Percentiles rank a stretch among this genome's conserved stretches.
phyloP scores from a whole-genome alignment of 202 grass and related monocot genomes.

The Brachypodium distachyon region DNA sequence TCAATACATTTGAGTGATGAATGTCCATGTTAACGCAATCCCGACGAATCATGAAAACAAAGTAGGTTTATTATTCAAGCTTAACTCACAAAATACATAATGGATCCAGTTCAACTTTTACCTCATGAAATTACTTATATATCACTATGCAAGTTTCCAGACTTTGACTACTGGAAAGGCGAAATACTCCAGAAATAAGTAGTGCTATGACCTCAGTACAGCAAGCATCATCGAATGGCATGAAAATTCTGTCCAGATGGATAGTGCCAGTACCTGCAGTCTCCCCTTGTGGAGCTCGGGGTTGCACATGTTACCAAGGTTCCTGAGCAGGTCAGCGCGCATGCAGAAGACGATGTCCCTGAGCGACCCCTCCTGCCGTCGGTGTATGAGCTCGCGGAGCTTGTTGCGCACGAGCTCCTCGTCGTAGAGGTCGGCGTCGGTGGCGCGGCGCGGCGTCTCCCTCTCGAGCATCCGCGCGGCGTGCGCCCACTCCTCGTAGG shows the following conservation, averaged over 20 bases:
- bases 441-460: slow-evolving; percentile 52
- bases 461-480: slow-evolving; percentile 80
- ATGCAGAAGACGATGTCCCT: slow-evolving; percentile 90
- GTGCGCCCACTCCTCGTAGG: slow-evolving; percentile 96
- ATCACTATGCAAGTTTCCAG: background rate
- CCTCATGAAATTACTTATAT: background rate
- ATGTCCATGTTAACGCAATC: background rate
- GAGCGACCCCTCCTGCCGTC: slow-evolving; percentile 60
- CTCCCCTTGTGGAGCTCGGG: slow-evolving; percentile 77
- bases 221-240: background rate
- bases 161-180: background rate
- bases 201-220: background rate
- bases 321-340: slow-evolving; percentile 78
- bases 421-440: slow-evolving; percentile 63
- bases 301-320: slow-evolving; percentile 89
- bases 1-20: background rate
- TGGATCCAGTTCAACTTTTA: background rate
- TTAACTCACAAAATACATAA: background rate
- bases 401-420: slow-evolving; percentile 88
- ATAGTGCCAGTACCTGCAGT: slow-evolving; percentile 48
- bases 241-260: background rate
- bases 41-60: background rate
- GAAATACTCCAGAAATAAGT: background rate
- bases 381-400: slow-evolving; percentile 64
- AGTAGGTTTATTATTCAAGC: background rate